These are phyloP conservation scores for Colletotrichum paranaense DNA, from an alignment of 2,329 filamentous ascomycete genomes.

Conservation along the genomic window DNA sequence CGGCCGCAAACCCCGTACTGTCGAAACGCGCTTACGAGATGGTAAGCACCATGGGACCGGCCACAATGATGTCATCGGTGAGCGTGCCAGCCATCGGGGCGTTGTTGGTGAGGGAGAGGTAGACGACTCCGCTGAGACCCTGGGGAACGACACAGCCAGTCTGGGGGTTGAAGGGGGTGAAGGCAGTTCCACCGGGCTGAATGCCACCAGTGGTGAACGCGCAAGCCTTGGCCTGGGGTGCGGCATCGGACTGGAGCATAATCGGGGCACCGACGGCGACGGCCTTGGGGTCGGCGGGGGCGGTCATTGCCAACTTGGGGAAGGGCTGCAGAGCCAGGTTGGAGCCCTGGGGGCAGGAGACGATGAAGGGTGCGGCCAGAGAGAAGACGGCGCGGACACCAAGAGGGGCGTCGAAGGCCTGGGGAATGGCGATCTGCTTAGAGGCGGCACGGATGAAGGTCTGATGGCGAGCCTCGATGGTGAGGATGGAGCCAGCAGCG, in stretches of 20 bases:
- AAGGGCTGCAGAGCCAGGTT: slow-evolving; percentile 73
- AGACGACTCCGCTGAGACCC: slow-evolving; percentile 72
- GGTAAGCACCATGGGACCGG: slow-evolving; percentile 71
- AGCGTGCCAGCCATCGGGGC: slow-evolving; percentile 62
- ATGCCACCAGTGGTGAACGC: slow-evolving; percentile 74
- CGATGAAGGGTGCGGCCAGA: slow-evolving; percentile 79
- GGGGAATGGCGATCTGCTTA: slow-evolving; percentile 69
- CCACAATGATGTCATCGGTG: slow-evolving; percentile 73
- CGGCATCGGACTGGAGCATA: slow-evolving; percentile 62
- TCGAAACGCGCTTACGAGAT: slow-evolving; percentile 52
- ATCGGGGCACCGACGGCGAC: slow-evolving; percentile 55
- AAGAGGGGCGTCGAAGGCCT: slow-evolving; percentile 77
- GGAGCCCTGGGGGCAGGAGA: slow-evolving; percentile 73
- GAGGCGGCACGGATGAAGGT: slow-evolving; percentile 75
- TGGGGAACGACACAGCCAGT: slow-evolving; percentile 71
- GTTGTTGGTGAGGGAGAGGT: slow-evolving; percentile 72
- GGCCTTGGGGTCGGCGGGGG: slow-evolving; percentile 57
- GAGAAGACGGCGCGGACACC: slow-evolving; percentile 78
- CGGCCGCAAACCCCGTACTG: background rate
- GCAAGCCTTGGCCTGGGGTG: slow-evolving; percentile 67
- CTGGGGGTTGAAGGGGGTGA: slow-evolving; percentile 64
- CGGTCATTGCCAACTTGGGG: slow-evolving; percentile 64
- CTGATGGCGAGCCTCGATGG: slow-evolving; percentile 79
- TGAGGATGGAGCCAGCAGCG: slow-evolving; percentile 77
- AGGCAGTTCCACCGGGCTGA: slow-evolving; percentile 67